phyloP scores from a whole-genome alignment of 2,329 filamentous ascomycete genomes.

The Pleoardoris graminearum region DNA sequence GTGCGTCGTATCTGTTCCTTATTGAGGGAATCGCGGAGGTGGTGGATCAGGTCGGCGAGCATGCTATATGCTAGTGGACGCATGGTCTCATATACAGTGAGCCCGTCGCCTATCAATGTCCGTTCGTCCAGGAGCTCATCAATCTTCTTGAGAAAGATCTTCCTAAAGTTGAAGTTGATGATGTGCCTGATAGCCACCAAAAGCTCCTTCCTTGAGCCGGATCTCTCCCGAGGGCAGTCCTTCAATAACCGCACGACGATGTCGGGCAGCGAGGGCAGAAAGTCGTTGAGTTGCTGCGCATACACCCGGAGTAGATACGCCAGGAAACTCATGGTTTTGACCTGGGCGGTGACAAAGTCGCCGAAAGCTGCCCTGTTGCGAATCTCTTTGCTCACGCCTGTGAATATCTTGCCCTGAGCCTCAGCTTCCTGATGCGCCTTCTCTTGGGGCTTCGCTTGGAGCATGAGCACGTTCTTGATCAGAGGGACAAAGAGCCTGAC shows the following conservation, averaged over 20 bases:
- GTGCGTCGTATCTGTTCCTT: conserved; percentile 93
- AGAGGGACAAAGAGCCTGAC: conserved; percentile 90
- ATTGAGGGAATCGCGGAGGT: conserved; percentile 85
- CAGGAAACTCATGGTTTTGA: conserved; percentile 98
- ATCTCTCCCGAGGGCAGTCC: conserved; percentile 94
- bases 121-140: conserved; percentile 92
- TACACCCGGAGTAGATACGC: conserved; percentile 91
- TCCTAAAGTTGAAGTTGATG: conserved; percentile 97
- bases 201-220: conserved; percentile 88
- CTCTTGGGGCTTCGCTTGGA: conserved; percentile 91
- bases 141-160: conserved; percentile 92
- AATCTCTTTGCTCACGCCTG: conserved; percentile 89
- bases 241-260: conserved; percentile 90
- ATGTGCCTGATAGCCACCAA: conserved; percentile 96
- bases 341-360: conserved; percentile 96
- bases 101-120: conserved; percentile 89
- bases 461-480: conserved; percentile 84
- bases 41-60: conserved; percentile 96
- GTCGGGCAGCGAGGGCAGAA: conserved; percentile 79
- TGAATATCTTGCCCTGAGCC: conserved; percentile 79
- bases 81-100: conserved; percentile 97
- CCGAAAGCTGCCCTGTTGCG: conserved; percentile 93
- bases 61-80: conserved; percentile 95
- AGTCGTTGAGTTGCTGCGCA: conserved; percentile 82
- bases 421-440: conserved; percentile 86